Evolutionary conservation across 805 yeast species (phyloP), one percentile per base, ranked within the genome.

Genomic region (Yamadazyma laniorum): DNA sequence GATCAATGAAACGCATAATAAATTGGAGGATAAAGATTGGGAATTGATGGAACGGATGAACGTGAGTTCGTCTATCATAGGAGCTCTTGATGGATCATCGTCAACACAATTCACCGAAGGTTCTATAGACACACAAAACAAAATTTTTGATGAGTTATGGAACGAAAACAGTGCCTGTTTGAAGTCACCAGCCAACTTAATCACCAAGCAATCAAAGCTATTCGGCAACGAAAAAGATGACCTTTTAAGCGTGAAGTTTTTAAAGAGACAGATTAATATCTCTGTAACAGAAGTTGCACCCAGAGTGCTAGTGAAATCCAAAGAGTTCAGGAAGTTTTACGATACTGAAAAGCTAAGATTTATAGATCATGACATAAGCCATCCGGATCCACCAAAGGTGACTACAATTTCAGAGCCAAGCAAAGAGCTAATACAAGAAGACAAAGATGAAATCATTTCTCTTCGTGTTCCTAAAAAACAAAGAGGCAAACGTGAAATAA

Each of bases 1-100:
- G 22, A 76, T 88, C 2, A 63, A 71, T 37, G 59, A 53, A 3
- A 59, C 76, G 0, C 43, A 74, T 27, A 52, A 52, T 11, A 48
- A 55, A 19, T 49, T 65, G 14, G 66, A 51, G 17, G 58, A 53
- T 7, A 61, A 65, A 37, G 76, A 72, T 45, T 50, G 65, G 53
- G 55, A 57, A 13, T 45, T 66, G 32, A 58, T 63, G 29, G 67
- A 63, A 28, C 18, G 9, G 6, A 28, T 15, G 16, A 28, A 28
- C n/a, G n/a, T n/a, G n/a, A n/a, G n/a, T n/a, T n/a, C n/a, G n/a
- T n/a, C n/a, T n/a, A n/a, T n/a, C n/a, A n/a, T n/a, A n/a, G n/a
- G n/a, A n/a, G n/a, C n/a, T n/a, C n/a, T n/a, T n/a, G n/a, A n/a
- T n/a, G n/a, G n/a, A n/a, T n/a, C n/a, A n/a, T n/a, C n/a, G n/a